Percentiles rank a stretch among this genome's conserved stretches.
Conservation (phyloP, 805 yeast genomes). For the Naumovozyma baii region DNA sequence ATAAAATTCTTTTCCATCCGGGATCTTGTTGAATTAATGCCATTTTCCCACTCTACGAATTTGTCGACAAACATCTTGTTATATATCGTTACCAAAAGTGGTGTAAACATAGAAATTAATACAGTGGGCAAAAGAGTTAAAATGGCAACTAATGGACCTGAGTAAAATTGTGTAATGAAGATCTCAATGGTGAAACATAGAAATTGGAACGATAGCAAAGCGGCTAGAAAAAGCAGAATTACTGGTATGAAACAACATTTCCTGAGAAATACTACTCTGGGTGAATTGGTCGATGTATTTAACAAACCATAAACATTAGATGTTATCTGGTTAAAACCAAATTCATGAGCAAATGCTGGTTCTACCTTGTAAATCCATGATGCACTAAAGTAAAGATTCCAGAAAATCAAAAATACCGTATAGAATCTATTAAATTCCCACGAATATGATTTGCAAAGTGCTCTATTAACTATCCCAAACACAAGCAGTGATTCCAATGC, state of each 20-base stretch:
- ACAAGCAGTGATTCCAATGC: constrained; percentile 55
- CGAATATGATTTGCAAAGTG: constrained; percentile 7
- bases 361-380: constrained; percentile 44
- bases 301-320: background rate
- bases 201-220: constrained; percentile 54
- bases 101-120: constrained; percentile 56
- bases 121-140: constrained; percentile 68
- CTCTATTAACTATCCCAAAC: constrained; percentile 37
- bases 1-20: constrained; percentile 60
- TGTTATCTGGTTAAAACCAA: constrained; percentile 27
- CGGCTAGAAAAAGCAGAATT: constrained; percentile 44
- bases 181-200: constrained; percentile 70
- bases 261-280: constrained; percentile 33
- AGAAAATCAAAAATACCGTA: constrained; percentile 43
- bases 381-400: constrained; percentile 54
- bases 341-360: constrained; percentile 19
- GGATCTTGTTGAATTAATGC: constrained; percentile 36
- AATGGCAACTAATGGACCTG: constrained; percentile 61
- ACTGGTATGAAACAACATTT: constrained; percentile 63
- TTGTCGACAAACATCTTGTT: constrained; percentile 38
- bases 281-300: background rate
- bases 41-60: constrained; percentile 59
- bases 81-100: constrained; percentile 57
- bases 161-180: constrained; percentile 73
- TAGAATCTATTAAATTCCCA: constrained; percentile 45